Evolutionary conservation across 768 basidiomycete genomes (phyloP), one percentile per base, ranked within the genome.

Genomic region (Boletellus emodensis): DNA sequence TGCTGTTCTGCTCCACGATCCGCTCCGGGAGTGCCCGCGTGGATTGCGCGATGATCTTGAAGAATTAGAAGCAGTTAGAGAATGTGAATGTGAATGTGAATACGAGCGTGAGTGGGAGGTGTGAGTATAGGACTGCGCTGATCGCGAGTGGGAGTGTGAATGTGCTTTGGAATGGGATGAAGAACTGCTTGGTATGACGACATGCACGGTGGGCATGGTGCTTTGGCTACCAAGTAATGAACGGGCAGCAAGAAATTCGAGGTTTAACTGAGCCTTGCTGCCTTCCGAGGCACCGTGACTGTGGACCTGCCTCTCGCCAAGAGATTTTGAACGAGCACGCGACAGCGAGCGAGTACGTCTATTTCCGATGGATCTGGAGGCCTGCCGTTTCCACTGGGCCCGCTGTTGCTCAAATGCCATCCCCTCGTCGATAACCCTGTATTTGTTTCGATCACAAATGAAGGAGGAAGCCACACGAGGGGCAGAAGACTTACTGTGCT

Each of bases 341-440:
- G 85, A 86, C 11, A 86, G 55, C 30, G 73, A 81, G 32, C 86
- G 79, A 9, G 81, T 74, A 14, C 74, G 77, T 54, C 76, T 80
- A 62, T 88, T 87, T 45, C 81, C 81, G 52, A 87, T 77, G 6
- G 87, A 87, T 30, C 67, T 70, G 0, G 71, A 68, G 0, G 88
- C 88, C 53, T 84, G 78, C 3, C 66, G 61, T 57, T 84, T 80
- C 88, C 88, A 90, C 55, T 73, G 69, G 44, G 77, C 75, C 14
- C 88, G 82, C 53, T 90, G 79, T 44, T 71, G 72, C n/a, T 81
- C 75, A 11, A 90, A 73, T 40, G 71, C 71, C 46, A 79, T 71
- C 11, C 82, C 79, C 53, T 88, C 85, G 52, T 80, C 78, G 10
- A 90, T 69, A 20, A 89, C 87, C 58, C 87, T 90, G 35, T 4